A percentile compares a stretch with the other conserved stretches of the same genome.
Conservation (phyloP, 371 early-diverging fungal species). For the Mucor ambiguus region DNA sequence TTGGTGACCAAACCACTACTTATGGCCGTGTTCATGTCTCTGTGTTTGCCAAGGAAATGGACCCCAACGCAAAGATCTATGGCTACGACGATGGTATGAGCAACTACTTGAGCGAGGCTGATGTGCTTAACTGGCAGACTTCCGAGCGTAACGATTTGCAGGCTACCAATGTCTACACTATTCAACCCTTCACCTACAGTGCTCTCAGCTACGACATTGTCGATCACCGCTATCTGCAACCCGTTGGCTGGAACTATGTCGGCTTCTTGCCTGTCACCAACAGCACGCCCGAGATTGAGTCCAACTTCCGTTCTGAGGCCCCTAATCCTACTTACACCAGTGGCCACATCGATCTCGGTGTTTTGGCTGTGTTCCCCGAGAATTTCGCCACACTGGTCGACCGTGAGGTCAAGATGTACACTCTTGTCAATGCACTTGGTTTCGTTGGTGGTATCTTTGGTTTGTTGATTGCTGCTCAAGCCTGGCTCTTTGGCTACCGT, state of each 20-base stretch:
- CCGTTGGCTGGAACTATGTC: conserved; percentile 52
- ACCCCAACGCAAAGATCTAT: conserved; percentile 45
- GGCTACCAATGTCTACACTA: conserved; percentile 38
- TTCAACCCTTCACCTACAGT: conserved; percentile 46
- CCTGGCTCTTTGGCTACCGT: conserved; percentile 55
- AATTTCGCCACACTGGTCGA: conserved; percentile 25
- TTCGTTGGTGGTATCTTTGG: conserved; percentile 58
- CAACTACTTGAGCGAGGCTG: conserved; percentile 25
- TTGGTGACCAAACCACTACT: conserved; percentile 35
- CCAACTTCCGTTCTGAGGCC: conserved; percentile 44
- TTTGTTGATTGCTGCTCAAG: conserved; percentile 42
- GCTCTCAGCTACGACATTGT: conserved; percentile 41
- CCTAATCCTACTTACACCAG: conserved; percentile 41
- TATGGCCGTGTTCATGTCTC: conserved; percentile 50
- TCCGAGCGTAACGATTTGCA: conserved; percentile 46
- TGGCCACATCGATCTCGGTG: conserved; percentile 36
- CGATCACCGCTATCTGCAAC: conserved; percentile 46
- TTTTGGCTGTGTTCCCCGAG: conserved; percentile 35
- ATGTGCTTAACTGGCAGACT: conserved; percentile 42
- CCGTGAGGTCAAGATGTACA: conserved; percentile 53
- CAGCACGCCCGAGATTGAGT: conserved; percentile 42
- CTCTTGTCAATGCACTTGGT: conserved; percentile 50
- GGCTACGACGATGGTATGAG: conserved; percentile 26
- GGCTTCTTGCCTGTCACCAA: conserved; percentile 50
- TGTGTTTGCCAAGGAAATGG: conserved; percentile 45